phyloP scores from a whole-genome alignment of 176 grass and related monocot species.

The Musa troglodytarum region DNA sequence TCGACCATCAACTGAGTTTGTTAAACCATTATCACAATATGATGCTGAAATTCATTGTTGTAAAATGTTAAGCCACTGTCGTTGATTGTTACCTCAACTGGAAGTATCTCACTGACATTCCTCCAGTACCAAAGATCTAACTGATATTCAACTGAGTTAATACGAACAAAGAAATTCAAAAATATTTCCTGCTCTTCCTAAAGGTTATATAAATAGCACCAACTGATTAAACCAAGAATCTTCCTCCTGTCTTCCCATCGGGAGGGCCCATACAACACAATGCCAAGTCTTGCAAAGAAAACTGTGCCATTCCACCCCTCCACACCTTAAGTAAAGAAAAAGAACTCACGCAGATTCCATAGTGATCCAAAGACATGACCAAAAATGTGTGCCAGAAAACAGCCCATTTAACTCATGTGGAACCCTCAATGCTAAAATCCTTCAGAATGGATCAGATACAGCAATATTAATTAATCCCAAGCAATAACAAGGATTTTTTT shows the following conservation, averaged over 20 bases:
- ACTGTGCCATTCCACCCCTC: no score
- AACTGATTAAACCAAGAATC: no score
- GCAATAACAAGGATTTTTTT: no score
- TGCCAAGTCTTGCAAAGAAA: no score
- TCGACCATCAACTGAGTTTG: neutral
- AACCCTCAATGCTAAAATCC: neutral
- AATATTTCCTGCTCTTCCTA: no score
- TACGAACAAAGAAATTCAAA: no score
- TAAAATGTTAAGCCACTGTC: neutral
- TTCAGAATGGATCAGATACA: neutral
- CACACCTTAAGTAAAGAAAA: neutral
- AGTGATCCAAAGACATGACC: neutral
- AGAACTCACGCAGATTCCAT: neutral
- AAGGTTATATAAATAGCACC: no score
- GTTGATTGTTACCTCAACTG: neutral
- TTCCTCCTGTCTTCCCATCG: no score
- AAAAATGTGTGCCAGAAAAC: neutral
- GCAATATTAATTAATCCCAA: no score
- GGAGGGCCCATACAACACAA: no score
- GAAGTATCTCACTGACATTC: neutral
- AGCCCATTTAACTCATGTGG: neutral
- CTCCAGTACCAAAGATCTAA: no score
- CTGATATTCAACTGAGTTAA: no score
- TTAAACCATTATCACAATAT: neutral
- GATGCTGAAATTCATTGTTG: neutral